Evolutionary conservation across 2,329 filamentous ascomycete genomes (phyloP), one percentile per base, ranked within the genome.

Genomic region (Fusarium sp.): DNA sequence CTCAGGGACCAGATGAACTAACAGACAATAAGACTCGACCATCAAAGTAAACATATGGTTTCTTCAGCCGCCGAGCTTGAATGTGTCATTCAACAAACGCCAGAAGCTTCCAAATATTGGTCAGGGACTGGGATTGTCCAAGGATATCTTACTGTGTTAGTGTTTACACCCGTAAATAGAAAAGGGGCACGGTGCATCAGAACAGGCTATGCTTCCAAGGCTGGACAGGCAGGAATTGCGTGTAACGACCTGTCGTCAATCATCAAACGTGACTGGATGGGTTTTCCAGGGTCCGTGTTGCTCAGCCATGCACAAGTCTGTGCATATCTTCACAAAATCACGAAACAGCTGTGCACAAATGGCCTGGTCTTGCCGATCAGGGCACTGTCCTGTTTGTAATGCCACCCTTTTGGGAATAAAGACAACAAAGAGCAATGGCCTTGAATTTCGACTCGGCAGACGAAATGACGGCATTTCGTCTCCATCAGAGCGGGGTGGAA

Each of bases 121-220:
- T 55, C 44, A 60, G 48, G 33, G 55, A 45, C 60, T 62, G 42
- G 56, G 33, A 67, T 63, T 41, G 33, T 67, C 15, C 32, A 27
- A 26, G 38, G 27, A 38, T 42, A 50, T 66, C 45, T 46, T 59
- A 50, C 60, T 64, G 60, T 46, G 62, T 44, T 68, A 49, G 50
- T 48, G 27, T 52, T 56, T 30, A 48, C 57, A 55, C 10, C 65
- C 56, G 60, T 65, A 72, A 71, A 71, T 72, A 72, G 69, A 71
- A 71, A 45, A 49, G 59, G 69, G 70, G 56, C 53, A 23, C 23
- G 23, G 65, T 72, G 69, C 65, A 48, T 62, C 55, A 53, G 65
- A 68, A 37, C 35, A 70, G 69, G 69, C 65, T 54, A 59, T 71
- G 65, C 61, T 54, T 58, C 55, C 58, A 54, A 60, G 64, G 53